Evolutionary conservation across 768 basidiomycete genomes (phyloP).

Genomic region (Sarcodon sp.): DNA sequence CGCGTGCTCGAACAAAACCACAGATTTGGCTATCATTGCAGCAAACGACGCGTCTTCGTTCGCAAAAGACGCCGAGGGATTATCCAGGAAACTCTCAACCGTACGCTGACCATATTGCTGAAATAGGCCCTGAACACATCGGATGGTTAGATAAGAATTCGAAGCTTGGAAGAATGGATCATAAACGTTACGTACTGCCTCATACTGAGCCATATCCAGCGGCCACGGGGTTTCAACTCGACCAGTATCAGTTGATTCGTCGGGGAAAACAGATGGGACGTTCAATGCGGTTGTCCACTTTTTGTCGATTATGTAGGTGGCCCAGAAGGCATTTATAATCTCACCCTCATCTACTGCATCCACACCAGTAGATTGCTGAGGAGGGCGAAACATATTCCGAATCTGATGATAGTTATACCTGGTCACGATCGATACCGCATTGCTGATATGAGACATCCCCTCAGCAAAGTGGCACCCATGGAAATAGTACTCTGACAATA

Average conservation of each 20-base stretch:
- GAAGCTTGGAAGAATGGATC: background rate
- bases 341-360: conserved; percentile 14
- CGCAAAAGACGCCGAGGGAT: conserved; percentile 6
- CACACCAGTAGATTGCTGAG: background rate
- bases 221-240: conserved; percentile 15
- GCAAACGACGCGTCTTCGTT: conserved; percentile 7
- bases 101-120: conserved; percentile 4
- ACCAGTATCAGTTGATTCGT: conserved; percentile 3
- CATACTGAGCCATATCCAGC: conserved; percentile 9
- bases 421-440: conserved; percentile 16
- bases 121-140: conserved; percentile 3
- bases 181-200: conserved; percentile 5
- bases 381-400: conserved; percentile 4
- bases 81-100: conserved; percentile 1
- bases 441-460: conserved; percentile 16
- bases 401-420: conserved; percentile 16
- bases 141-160: background rate
- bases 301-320: conserved; percentile 11
- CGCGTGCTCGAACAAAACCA: background rate
- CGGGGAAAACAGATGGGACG: conserved; percentile 6
- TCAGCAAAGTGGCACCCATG: conserved; percentile 15
- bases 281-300: conserved; percentile 12
- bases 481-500: conserved; percentile 18
- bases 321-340: conserved; percentile 15
- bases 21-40: conserved; percentile 9